Percentiles rank a stretch among this genome's conserved stretches.
Conservation (phyloP, 768 basidiomycete genomes). For the Plicaturopsis crispa region DNA sequence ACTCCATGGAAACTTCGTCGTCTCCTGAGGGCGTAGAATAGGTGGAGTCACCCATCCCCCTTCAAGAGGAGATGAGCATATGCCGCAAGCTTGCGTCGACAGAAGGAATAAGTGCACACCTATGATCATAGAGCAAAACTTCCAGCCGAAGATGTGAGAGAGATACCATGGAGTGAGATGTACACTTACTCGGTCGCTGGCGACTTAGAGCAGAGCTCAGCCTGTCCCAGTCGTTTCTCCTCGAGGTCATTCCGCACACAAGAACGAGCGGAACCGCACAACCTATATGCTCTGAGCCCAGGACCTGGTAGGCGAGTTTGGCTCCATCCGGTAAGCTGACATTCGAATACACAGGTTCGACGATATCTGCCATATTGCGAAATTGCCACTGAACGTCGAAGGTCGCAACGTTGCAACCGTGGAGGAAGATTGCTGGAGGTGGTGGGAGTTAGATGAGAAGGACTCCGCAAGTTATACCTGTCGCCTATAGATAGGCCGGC, state of each 20-base stretch:
- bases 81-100: too few relatives aligned
- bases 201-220: slow-evolving; percentile 24
- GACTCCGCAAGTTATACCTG: too few relatives aligned
- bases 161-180: too few relatives aligned
- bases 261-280: slow-evolving; percentile 29
- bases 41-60: slow-evolving; percentile 40
- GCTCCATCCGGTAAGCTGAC: slow-evolving; percentile 34
- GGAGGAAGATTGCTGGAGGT: too few relatives aligned
- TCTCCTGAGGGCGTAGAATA: slow-evolving; percentile 15
- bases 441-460: too few relatives aligned
- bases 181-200: slow-evolving; percentile 31
- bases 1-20: slow-evolving; percentile 35
- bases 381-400: too few relatives aligned
- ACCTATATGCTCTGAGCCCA: slow-evolving; percentile 29
- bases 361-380: too few relatives aligned
- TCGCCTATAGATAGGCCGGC: too few relatives aligned
- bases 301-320: slow-evolving; percentile 31
- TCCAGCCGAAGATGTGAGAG: neutral
- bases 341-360: too few relatives aligned
- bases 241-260: slow-evolving; percentile 32
- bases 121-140: slow-evolving; percentile 41
- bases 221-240: slow-evolving; percentile 31
- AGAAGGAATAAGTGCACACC: slow-evolving; percentile 11
- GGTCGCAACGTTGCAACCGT: too few relatives aligned
- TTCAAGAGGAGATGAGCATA: slow-evolving; percentile 16